phyloP scores from a whole-genome alignment of 805 yeast species.

The Ogataea nonfermentans region DNA sequence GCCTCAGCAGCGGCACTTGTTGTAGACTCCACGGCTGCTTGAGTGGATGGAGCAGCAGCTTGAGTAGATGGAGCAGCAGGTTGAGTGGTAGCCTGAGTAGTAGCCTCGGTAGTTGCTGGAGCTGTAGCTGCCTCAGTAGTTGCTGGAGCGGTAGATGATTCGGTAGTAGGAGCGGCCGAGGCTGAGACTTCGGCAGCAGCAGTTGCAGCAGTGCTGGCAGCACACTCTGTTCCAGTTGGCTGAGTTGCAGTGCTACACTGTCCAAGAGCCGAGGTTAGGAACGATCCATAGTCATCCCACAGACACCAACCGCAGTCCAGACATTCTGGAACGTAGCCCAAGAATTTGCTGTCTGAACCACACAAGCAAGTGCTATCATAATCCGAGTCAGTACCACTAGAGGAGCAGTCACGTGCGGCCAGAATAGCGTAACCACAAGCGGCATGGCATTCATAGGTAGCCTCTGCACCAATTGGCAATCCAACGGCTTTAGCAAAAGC shows the following conservation, averaged over 20 bases:
- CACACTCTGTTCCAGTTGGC: slow-evolving; percentile 38
- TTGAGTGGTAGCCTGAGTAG: slow-evolving; percentile 15
- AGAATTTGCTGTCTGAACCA: slow-evolving; percentile 28
- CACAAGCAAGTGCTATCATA: slow-evolving; percentile 36
- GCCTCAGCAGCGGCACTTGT: too few species aligned
- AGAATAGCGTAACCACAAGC: slow-evolving; percentile 36
- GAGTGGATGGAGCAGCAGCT: too few species aligned
- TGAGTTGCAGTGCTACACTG: slow-evolving; percentile 34
- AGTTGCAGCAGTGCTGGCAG: slow-evolving; percentile 17
- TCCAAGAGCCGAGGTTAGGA: slow-evolving; percentile 32
- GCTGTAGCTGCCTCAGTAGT: background rate
- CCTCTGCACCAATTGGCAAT: slow-evolving; percentile 31
- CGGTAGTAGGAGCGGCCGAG: slow-evolving; percentile 9
- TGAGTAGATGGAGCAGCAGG: slow-evolving; percentile 11
- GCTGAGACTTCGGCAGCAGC: slow-evolving; percentile 8
- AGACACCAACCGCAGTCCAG: slow-evolving; percentile 42
- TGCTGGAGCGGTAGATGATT: slow-evolving; percentile 12
- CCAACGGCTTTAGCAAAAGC: slow-evolving; percentile 33
- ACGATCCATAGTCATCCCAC: slow-evolving; percentile 37
- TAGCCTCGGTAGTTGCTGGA: slow-evolving; percentile 16
- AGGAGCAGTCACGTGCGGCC: slow-evolving; percentile 31
- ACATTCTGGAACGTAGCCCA: slow-evolving; percentile 32
- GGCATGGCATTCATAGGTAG: slow-evolving; percentile 35
- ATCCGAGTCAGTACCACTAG: slow-evolving; percentile 25
- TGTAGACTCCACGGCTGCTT: too few species aligned